These are phyloP conservation scores for Jacaranda copaia DNA, from an alignment of 257 asterid genomes.

Conservation along the genomic window DNA sequence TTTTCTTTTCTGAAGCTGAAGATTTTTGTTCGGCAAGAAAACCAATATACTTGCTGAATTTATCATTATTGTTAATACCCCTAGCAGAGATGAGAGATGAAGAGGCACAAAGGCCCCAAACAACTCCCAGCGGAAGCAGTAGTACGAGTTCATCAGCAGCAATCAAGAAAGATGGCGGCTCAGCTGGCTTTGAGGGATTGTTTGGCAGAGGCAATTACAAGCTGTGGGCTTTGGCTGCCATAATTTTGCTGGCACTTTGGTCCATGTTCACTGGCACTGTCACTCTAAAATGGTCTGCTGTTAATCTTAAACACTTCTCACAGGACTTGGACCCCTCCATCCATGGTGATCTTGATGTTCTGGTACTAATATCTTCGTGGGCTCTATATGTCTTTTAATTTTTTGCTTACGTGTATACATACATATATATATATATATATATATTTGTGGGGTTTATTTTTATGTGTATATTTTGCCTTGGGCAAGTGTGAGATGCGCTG, in stretches of 20 bases:
- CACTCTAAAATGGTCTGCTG: constrained; percentile 81
- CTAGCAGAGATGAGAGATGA: constrained; percentile 73
- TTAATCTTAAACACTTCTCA: constrained; percentile 57
- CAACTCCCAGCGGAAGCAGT: constrained; percentile 42
- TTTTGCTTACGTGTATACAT: not conserved
- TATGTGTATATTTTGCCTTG: not conserved
- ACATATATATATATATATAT: no score
- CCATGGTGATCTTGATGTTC: constrained; percentile 78
- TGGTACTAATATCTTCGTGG: constrained; percentile 52
- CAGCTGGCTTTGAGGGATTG: constrained; percentile 53
- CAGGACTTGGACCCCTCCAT: constrained; percentile 58
- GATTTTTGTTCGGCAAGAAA: constrained; percentile 13
- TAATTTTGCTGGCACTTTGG: constrained; percentile 83
- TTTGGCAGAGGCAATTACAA: constrained; percentile 87
- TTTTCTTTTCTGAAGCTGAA: not conserved
- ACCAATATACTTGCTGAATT: not conserved
- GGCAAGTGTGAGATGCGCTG: constrained; percentile 14
- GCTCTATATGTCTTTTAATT: not conserved
- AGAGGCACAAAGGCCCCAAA: constrained; percentile 55
- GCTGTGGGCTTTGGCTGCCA: constrained; percentile 88
- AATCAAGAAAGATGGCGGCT: constrained; percentile 65
- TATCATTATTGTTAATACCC: not conserved
- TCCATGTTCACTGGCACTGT: constrained; percentile 94
- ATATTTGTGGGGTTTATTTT: not conserved
- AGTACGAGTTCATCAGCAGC: constrained; percentile 37